Conservation (phyloP, 108 stramenopile genomes). For the Pseudonitzschia multistriata region DNA sequence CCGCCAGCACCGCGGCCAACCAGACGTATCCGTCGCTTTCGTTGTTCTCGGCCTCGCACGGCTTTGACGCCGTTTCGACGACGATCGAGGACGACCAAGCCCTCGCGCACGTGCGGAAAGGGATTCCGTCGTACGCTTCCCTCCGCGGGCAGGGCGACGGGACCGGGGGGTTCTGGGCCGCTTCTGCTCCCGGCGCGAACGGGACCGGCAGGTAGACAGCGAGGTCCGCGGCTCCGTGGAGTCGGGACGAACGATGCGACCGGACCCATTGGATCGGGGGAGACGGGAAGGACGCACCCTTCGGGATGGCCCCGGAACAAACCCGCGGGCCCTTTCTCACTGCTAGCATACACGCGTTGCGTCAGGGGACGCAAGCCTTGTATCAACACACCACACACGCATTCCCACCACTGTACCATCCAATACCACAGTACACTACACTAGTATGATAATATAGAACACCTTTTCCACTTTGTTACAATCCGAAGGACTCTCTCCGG, state of each 20-base stretch:
- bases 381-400: neutral
- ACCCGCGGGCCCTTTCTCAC: too few species aligned
- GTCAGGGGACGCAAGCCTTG: neutral
- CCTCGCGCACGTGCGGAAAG: slow-evolving; percentile 2
- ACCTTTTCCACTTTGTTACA: too few species aligned
- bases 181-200: neutral
- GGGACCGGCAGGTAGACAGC: too few species aligned
- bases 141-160: slow-evolving; percentile 20
- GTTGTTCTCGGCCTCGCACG: neutral
- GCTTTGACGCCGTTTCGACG: neutral
- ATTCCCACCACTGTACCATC: neutral
- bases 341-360: neutral
- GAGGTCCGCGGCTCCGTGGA: too few species aligned
- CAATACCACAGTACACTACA: too few species aligned
- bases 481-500: too few species aligned
- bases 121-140: slow-evolving; percentile 34
- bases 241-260: too few species aligned
- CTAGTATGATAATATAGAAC: too few species aligned
- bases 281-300: too few species aligned
- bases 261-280: too few species aligned
- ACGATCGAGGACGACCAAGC: slow-evolving; percentile 2
- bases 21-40: neutral
- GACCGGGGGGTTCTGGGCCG: neutral
- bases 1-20: too few species aligned
- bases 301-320: too few species aligned